A percentile compares a stretch with the other conserved stretches of the same genome.
These are phyloP conservation scores for Detonula confervacea DNA, from an alignment of 352 stramenopile species.

Conservation along the genomic window DNA sequence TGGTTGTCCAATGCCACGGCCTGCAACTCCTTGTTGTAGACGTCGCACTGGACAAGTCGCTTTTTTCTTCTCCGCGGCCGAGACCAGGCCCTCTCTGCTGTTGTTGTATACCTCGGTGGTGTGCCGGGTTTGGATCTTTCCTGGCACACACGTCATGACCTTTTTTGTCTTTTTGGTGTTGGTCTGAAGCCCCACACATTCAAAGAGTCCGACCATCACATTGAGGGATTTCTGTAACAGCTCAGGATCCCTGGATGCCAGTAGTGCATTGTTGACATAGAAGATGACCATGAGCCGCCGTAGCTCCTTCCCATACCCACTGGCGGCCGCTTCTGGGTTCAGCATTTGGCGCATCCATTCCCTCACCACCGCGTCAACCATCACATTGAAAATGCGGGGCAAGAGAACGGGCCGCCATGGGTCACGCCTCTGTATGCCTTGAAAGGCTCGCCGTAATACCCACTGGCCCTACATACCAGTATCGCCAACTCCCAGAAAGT, in stretches of 20 bases:
- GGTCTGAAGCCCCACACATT: conserved; percentile 1
- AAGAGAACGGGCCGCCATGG: conserved; percentile 16
- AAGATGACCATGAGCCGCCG: not conserved
- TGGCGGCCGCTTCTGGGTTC: not conserved
- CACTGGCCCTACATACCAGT: not conserved
- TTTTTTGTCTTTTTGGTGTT: conserved; percentile 31
- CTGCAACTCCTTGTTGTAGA: not conserved
- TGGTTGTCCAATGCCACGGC: not conserved
- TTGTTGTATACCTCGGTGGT: no score
- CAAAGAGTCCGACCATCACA: conserved; percentile 8
- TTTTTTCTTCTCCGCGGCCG: no score
- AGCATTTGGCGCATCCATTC: not conserved
- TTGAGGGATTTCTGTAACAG: not conserved
- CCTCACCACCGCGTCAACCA: conserved; percentile 9
- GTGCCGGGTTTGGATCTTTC: not conserved
- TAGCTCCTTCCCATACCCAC: not conserved
- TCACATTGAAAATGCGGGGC: conserved; percentile 24
- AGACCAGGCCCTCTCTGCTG: no score
- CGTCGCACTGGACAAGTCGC: no score
- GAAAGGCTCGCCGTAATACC: conserved; percentile 8
- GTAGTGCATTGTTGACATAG: not conserved
- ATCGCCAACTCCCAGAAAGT: not conserved
- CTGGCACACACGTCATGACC: conserved; percentile 18
- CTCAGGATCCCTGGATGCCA: not conserved
- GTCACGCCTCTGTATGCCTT: conserved; percentile 10